A percentile compares a stretch with the other conserved stretches of the same genome.
phyloP scores from a whole-genome alignment of 352 stramenopile species.

The Phytophthora cactorum region DNA sequence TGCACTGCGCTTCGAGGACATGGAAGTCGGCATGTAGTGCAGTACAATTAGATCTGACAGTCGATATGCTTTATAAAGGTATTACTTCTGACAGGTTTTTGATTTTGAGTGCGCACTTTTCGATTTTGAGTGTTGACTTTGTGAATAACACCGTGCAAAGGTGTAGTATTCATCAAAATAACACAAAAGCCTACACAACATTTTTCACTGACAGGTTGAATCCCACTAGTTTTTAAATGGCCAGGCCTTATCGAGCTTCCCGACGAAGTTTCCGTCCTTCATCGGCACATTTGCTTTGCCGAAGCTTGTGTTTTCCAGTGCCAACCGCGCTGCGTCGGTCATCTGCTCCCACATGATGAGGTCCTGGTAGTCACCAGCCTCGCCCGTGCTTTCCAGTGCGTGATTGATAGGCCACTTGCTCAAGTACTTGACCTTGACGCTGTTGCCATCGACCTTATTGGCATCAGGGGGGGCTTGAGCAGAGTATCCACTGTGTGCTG shows the following conservation, averaged over 20 bases:
- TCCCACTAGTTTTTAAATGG: neutral
- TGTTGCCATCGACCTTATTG: conserved; percentile 2
- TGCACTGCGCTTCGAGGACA: too few relatives aligned
- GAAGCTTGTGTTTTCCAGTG: conserved; percentile 1
- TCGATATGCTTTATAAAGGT: too few relatives aligned
- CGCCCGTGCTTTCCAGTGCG: neutral
- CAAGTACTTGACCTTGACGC: conserved; percentile 16
- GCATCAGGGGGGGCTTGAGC: conserved; percentile 4
- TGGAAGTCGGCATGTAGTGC: too few relatives aligned
- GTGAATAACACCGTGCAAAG: too few relatives aligned
- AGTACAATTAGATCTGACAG: too few relatives aligned
- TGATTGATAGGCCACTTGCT: conserved; percentile 6
- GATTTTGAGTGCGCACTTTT: too few relatives aligned
- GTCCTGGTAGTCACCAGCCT: conserved; percentile 7
- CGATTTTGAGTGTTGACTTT: too few relatives aligned
- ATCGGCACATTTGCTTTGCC: conserved; percentile 14
- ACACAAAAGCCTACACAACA: too few relatives aligned
- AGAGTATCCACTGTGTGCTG: conserved; percentile 8
- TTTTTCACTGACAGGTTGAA: too few relatives aligned
- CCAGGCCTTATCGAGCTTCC: conserved; percentile 7
- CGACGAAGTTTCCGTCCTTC: conserved; percentile 12
- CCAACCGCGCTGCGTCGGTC: neutral
- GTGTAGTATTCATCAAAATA: too few relatives aligned
- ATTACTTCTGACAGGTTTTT: too few relatives aligned
- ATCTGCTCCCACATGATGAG: conserved; percentile 19